Evolutionary conservation across 176 grass and related monocot species (phyloP), one percentile per base, ranked within the genome.

Genomic region (Miscanthus lutarioriparius): DNA sequence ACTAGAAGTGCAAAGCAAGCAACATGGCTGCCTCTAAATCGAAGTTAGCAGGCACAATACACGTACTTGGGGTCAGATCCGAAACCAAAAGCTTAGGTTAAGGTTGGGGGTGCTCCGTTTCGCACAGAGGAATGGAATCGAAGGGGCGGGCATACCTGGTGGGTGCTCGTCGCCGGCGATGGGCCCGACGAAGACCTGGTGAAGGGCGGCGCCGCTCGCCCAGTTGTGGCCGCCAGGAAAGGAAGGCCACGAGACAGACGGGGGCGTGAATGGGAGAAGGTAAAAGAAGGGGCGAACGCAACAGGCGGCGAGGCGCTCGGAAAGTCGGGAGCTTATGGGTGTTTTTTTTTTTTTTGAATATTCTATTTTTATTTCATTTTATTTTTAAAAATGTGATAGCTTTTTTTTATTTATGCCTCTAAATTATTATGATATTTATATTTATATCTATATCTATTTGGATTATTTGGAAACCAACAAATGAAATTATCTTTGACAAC

Each of bases 181-280:
- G 25, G 70, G 70, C 39, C 70, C 70, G 70, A 27, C 70, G 70
- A 72, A 72, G 40, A 72, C 40, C 70, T 48, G 71, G 41, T 48
- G 43, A 49, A 49, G 41, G 70, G 23, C 43, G 71, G 71, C 71
- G 71, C 71, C 71, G 71, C 71, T 74, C 71, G 61, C 11, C 25
- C 61, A 64, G 61, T 64, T 48, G 71, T 74, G 41, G 71, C 71
- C 71, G 71, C 71, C 71, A 74, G 43, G 43, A 72, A 74, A 48
- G 71, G 43, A 74, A 30, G 43, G 71, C 41, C 71, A 30, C 26
- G 62, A 64, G 63, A 15, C 3, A 27, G 27, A 12, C 12, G 4
- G 12, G 4, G 71, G 23, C 43, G 25, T 30, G 71, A 48, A 74
- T 30, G 41, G 71, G 43, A 14, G 14, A 30, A 74, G 28, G 25